phyloP scores from a whole-genome alignment of 2,329 filamentous ascomycete genomes.

The Colletotrichum gigasporum region DNA sequence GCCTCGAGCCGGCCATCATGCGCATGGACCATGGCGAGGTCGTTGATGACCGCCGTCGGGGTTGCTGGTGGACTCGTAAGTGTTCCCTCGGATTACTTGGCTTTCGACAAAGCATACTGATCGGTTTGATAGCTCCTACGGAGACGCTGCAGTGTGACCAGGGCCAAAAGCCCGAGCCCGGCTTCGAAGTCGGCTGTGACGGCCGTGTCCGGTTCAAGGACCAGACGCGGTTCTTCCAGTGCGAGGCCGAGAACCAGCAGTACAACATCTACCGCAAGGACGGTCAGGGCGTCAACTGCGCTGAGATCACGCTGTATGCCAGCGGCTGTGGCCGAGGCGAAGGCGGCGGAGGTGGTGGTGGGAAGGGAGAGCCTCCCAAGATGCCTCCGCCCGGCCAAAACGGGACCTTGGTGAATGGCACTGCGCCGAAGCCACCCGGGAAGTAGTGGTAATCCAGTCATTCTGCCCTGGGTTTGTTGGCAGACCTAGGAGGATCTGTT shows the following conservation, averaged over 20 bases:
- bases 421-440: too few relatives aligned
- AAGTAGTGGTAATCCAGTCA: too few relatives aligned
- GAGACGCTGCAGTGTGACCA: conserved; percentile 70
- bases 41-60: conserved; percentile 63
- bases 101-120: background rate
- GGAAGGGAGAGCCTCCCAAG: too few relatives aligned
- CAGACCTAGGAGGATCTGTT: too few relatives aligned
- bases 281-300: conserved; percentile 54
- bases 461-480: too few relatives aligned
- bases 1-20: conserved; percentile 56
- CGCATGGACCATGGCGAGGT: conserved; percentile 57
- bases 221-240: conserved; percentile 66
- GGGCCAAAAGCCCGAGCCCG: conserved; percentile 58
- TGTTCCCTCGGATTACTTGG: conserved; percentile 14
- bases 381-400: too few relatives aligned
- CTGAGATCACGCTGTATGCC: conserved; percentile 55
- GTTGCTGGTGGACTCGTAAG: conserved; percentile 71
- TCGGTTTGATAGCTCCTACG: conserved; percentile 54
- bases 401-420: too few relatives aligned
- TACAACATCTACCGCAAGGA: conserved; percentile 63
- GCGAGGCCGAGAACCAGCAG: conserved; percentile 63
- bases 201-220: conserved; percentile 63
- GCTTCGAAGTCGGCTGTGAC: conserved; percentile 64
- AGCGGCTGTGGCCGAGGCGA: conserved; percentile 43
- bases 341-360: background rate